Percentiles rank a stretch among this genome's conserved stretches.
Evolutionary conservation across 73 alveolate species (phyloP).

Genomic region (Loxodes magnus): DNA sequence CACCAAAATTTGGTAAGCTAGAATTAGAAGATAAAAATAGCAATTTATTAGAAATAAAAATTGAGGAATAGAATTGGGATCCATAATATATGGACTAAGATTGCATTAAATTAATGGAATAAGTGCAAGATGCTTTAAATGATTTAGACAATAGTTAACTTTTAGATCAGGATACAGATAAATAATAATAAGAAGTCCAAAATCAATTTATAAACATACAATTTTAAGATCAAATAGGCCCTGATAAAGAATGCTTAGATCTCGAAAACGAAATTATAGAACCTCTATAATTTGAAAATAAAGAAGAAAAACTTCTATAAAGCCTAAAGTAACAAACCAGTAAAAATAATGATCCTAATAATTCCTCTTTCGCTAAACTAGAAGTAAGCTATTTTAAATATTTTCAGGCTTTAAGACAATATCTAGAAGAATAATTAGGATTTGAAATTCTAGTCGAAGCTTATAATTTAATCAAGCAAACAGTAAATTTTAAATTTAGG

Average conservation of each 20-base stretch:
- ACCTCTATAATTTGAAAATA: neutral
- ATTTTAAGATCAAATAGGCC: neutral
- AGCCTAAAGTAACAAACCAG: neutral
- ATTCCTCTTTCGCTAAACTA: neutral
- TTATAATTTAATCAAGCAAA: neutral
- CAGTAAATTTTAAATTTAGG: neutral
- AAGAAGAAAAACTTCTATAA: neutral
- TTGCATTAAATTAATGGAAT: neutral
- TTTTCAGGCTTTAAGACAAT: neutral
- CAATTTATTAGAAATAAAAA: too few relatives aligned
- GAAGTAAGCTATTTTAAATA: neutral
- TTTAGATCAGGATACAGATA: constrained; percentile 3
- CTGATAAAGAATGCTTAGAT: neutral
- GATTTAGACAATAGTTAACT: neutral
- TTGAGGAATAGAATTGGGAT: neutral
- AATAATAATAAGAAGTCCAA: neutral
- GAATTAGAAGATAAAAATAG: neutral
- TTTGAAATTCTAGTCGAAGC: neutral
- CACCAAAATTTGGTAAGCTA: neutral
- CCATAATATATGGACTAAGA: neutral
- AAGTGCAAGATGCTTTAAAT: neutral
- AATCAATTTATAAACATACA: neutral
- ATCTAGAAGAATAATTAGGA: neutral
- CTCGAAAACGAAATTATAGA: neutral
- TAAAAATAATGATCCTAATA: too few relatives aligned